Percentiles rank a stretch among this genome's conserved stretches.
Evolutionary conservation across 306 rosid species (phyloP).

Genomic region (Gynostemma pentaphyllum): DNA sequence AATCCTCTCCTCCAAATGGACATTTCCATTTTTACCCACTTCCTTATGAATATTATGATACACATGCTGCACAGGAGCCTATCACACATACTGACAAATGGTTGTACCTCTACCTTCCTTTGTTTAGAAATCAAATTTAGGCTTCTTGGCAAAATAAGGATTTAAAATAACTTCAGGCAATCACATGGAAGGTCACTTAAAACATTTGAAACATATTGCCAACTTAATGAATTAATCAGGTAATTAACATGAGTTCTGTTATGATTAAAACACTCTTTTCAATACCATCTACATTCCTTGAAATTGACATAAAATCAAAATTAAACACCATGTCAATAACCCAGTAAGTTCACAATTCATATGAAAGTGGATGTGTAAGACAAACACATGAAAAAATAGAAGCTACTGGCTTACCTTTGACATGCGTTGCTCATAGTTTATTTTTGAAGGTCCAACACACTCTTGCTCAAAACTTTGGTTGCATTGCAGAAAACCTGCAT

Average conservation of each 20-base stretch:
- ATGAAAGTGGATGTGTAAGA: background rate
- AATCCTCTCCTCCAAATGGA: too few species aligned
- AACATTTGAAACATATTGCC: background rate
- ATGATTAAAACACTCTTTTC: background rate
- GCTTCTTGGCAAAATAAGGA: background rate
- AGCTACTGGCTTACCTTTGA: conserved; percentile 42
- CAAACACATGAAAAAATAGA: background rate
- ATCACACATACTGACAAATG: background rate
- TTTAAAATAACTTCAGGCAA: background rate
- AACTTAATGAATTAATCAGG: conserved; percentile 1
- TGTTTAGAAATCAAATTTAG: background rate
- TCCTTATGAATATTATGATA: too few species aligned
- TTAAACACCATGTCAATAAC: background rate
- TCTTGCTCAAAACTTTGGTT: conserved; percentile 59
- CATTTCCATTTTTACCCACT: too few species aligned
- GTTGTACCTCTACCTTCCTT: background rate
- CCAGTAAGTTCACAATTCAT: background rate
- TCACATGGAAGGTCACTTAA: background rate
- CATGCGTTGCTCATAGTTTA: conserved; percentile 68
- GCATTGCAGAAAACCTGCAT: conserved; percentile 84
- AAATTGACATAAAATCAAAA: conserved; percentile 1
- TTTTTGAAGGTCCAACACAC: conserved; percentile 86
- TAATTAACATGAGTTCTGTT: background rate
- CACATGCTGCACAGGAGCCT: too few species aligned
- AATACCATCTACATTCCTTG: background rate